Percentiles rank a stretch among this genome's conserved stretches.
These are phyloP conservation scores for Cyamopsis tetragonoloba DNA, from an alignment of 306 rosid species.

Conservation along the genomic window DNA sequence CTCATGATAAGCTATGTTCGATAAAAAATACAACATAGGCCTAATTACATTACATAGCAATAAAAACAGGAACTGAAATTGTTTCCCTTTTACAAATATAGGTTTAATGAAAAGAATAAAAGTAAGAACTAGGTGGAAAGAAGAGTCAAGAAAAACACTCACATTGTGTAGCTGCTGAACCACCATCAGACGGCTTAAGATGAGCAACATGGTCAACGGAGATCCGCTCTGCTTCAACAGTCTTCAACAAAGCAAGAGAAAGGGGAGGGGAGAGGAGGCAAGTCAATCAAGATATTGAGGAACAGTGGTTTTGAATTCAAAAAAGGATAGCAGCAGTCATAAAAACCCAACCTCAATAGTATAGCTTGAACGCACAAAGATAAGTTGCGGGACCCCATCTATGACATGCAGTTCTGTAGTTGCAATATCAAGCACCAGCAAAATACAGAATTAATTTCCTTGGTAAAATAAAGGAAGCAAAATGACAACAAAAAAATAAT, in stretches of 20 bases:
- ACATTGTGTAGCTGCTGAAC: conserved; percentile 97
- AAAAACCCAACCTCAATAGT: conserved; percentile 78
- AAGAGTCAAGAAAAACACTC: conserved; percentile 27
- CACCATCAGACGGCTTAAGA: conserved; percentile 98
- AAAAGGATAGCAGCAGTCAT: conserved; percentile 10
- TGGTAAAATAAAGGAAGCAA: conserved; percentile 8
- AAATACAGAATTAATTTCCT: conserved; percentile 26
- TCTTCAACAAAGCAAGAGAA: conserved; percentile 38
- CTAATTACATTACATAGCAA: neutral
- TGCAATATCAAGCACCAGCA: conserved; percentile 31
- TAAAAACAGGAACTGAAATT: neutral
- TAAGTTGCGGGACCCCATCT: conserved; percentile 88
- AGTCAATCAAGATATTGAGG: conserved; percentile 3
- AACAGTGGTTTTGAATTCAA: neutral
- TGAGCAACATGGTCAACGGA: conserved; percentile 99
- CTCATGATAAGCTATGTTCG: neutral
- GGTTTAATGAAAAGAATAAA: conserved; percentile 7
- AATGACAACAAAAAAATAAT: neutral
- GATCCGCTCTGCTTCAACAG: conserved; percentile 98
- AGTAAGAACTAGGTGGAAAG: no score
- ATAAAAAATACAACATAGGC: conserved; percentile 18
- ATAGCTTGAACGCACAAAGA: conserved; percentile 85
- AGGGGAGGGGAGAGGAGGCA: neutral
- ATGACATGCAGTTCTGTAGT: conserved; percentile 87
- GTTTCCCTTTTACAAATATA: neutral